phyloP scores from a whole-genome alignment of 495 filamentous ascomycete genomes.

The Hypoxylon trugodes region DNA sequence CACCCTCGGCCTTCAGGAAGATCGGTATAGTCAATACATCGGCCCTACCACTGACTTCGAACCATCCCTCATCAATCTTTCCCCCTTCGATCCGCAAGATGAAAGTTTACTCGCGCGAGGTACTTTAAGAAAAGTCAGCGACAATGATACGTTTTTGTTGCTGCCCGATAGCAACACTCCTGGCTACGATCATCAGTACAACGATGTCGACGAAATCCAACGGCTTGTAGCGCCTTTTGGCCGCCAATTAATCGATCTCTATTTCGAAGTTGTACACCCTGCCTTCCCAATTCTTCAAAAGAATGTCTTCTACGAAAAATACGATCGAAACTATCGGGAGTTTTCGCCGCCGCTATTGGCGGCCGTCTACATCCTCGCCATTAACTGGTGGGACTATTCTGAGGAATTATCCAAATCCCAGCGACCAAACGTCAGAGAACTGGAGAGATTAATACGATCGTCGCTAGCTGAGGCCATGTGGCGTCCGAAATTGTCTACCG shows the following conservation, averaged over 20 bases:
- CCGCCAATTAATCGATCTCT: constrained; percentile 81
- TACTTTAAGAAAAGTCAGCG: constrained; percentile 80
- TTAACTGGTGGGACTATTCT: constrained; percentile 87
- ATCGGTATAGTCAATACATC: constrained; percentile 70
- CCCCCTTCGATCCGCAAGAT: constrained; percentile 73
- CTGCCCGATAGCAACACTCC: constrained; percentile 70
- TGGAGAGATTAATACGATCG: constrained; percentile 80
- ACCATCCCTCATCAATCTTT: constrained; percentile 74
- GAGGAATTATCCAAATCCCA: constrained; percentile 68
- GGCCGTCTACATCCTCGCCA: constrained; percentile 87
- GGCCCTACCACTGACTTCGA: constrained; percentile 78
- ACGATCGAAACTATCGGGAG: constrained; percentile 75
- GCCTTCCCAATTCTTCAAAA: constrained; percentile 92
- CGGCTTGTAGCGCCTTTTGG: constrained; percentile 83
- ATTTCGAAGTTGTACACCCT: constrained; percentile 87
- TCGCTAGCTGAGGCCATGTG: constrained; percentile 80
- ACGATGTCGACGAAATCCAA: constrained; percentile 82
- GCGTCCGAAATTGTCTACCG: constrained; percentile 87
- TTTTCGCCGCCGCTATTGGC: constrained; percentile 86
- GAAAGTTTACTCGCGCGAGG: constrained; percentile 73
- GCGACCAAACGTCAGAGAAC: constrained; percentile 74
- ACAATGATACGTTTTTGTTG: constrained; percentile 85
- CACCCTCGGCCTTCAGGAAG: constrained; percentile 70
- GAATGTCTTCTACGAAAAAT: constrained; percentile 84
- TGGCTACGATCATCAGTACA: constrained; percentile 65